phyloP scores from a whole-genome alignment of 371 early-diverging fungal species.

The Mucor velutinosus region DNA sequence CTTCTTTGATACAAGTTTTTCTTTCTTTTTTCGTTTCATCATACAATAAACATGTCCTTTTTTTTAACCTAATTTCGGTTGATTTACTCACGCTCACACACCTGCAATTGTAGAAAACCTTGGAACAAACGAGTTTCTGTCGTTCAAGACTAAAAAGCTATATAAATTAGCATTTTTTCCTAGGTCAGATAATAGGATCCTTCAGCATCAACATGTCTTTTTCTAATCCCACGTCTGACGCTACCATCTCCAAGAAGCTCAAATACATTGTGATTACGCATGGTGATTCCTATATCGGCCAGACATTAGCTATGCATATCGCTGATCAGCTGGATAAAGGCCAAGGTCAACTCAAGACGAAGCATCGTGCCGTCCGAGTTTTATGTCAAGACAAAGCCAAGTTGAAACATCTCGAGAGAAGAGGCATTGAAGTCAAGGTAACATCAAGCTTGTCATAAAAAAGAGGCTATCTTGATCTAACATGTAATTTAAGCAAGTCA shows the following conservation, averaged over 20 bases:
- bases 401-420: constrained; percentile 7
- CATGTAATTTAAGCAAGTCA: constrained; percentile 1
- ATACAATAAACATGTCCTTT: background rate
- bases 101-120: background rate
- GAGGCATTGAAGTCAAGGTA: constrained; percentile 22
- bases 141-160: background rate
- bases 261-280: constrained; percentile 24
- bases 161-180: background rate
- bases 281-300: constrained; percentile 18
- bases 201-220: background rate
- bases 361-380: constrained; percentile 12
- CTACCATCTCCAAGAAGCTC: background rate
- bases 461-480: background rate
- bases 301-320: constrained; percentile 14
- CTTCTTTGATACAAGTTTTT: background rate
- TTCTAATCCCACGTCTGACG: background rate
- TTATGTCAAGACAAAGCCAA: constrained; percentile 6
- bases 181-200: background rate
- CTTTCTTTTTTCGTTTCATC: background rate
- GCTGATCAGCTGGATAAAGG: constrained; percentile 9
- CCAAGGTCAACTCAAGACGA: background rate
- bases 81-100: background rate
- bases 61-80: no score
- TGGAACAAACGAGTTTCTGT: background rate
- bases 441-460: background rate